Evolutionary conservation across 768 basidiomycete species (phyloP).

Genomic region (Rhizopogon vulgaris): DNA sequence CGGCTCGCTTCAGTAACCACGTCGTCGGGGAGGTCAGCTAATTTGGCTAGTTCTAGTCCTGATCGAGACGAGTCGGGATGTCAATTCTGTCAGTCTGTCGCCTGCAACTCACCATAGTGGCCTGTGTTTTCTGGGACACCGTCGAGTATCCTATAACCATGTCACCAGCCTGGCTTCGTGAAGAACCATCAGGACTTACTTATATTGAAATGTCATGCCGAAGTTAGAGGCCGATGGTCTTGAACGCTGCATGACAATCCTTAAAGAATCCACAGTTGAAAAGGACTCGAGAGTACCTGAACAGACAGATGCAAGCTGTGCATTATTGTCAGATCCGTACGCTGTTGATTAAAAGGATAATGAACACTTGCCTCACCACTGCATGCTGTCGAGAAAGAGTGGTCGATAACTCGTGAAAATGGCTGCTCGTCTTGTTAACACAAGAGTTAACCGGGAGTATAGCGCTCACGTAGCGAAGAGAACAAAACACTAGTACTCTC

Average conservation of each 20-base stretch:
- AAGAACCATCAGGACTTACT: constrained; percentile 31
- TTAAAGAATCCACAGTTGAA: neutral
- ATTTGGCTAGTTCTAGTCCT: constrained; percentile 86
- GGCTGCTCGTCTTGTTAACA: constrained; percentile 33
- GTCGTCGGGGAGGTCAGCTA: constrained; percentile 78
- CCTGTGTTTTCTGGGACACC: constrained; percentile 53
- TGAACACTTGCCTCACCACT: constrained; percentile 62
- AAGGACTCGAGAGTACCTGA: constrained; percentile 41
- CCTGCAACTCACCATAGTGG: constrained; percentile 60
- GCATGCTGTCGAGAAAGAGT: constrained; percentile 74
- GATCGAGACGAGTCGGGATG: neutral
- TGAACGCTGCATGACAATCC: constrained; percentile 37
- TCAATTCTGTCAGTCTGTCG: neutral
- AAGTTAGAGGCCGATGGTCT: constrained; percentile 49
- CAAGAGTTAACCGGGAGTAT: neutral
- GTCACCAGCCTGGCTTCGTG: neutral
- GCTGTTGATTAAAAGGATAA: neutral
- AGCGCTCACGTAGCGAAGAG: constrained; percentile 81
- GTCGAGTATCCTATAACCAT: constrained; percentile 57
- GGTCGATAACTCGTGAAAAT: constrained; percentile 74
- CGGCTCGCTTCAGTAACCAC: constrained; percentile 58
- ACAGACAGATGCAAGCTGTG: constrained; percentile 76
- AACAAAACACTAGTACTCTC: constrained; percentile 56
- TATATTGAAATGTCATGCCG: constrained; percentile 76
- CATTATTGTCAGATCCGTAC: neutral